Evolutionary conservation across 2,329 filamentous ascomycete genomes (phyloP).

Genomic region (Aspergillus hiratsukae): DNA sequence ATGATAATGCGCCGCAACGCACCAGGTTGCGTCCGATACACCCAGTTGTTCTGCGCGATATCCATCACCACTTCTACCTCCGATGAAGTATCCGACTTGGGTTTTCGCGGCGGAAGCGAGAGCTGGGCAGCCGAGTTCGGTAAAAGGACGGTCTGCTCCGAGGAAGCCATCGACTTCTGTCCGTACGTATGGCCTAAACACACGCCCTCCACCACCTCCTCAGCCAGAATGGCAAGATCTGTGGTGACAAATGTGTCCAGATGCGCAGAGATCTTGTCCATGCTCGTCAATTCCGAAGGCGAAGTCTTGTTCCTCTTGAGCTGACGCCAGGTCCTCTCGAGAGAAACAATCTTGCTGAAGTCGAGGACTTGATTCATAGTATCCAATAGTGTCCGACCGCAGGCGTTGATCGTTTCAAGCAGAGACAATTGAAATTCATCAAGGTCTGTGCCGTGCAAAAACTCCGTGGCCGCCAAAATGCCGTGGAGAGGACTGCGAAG

Average conservation of each 20-base stretch:
- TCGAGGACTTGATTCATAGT: slow-evolving; percentile 44
- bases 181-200: slow-evolving; percentile 46
- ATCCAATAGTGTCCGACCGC: slow-evolving; percentile 39
- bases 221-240: slow-evolving; percentile 45
- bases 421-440: slow-evolving; percentile 39
- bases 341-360: slow-evolving; percentile 50
- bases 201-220: slow-evolving; percentile 54
- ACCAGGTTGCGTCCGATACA: slow-evolving; percentile 53
- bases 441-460: slow-evolving; percentile 35
- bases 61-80: slow-evolving; percentile 49
- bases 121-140: slow-evolving; percentile 7
- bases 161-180: slow-evolving; percentile 23
- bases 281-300: slow-evolving; percentile 22
- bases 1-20: slow-evolving; percentile 54
- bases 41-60: slow-evolving; percentile 50
- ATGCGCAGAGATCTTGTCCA: slow-evolving; percentile 29
- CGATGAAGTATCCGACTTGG: slow-evolving; percentile 8
- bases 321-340: slow-evolving; percentile 35
- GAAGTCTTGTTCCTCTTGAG: slow-evolving; percentile 25
- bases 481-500: slow-evolving; percentile 41
- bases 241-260: slow-evolving; percentile 33
- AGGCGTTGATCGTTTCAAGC: slow-evolving; percentile 39
- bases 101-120: neutral
- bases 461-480: slow-evolving; percentile 40
- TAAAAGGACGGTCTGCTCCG: slow-evolving; percentile 21